These are phyloP conservation scores for Lasiosphaeria ovina DNA, from an alignment of 495 filamentous ascomycete genomes.

Conservation along the genomic window DNA sequence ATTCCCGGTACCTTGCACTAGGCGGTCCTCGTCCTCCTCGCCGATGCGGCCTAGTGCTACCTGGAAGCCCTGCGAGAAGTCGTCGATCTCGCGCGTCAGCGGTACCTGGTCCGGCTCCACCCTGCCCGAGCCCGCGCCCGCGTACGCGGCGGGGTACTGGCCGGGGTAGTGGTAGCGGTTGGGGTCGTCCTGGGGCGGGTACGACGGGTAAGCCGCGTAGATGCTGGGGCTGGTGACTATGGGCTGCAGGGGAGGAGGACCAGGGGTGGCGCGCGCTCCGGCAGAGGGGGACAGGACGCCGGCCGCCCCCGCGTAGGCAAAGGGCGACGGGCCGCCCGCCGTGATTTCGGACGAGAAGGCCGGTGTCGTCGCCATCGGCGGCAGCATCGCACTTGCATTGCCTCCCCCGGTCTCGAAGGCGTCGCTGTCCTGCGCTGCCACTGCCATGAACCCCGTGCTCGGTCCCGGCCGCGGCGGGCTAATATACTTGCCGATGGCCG, in stretches of 20 bases:
- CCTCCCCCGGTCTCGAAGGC: conserved; percentile 29
- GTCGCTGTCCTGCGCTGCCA: conserved; percentile 24
- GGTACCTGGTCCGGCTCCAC: conserved; percentile 30
- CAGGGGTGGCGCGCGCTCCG: neutral
- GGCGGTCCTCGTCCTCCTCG: conserved; percentile 30
- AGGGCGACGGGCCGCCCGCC: conserved; percentile 22
- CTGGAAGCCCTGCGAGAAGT: conserved; percentile 40
- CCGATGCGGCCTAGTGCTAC: conserved; percentile 39
- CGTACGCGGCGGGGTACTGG: conserved; percentile 24
- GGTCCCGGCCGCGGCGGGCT: conserved; percentile 25
- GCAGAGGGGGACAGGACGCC: conserved; percentile 1
- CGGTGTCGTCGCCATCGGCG: conserved; percentile 10
- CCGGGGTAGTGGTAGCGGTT: conserved; percentile 20
- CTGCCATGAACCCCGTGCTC: conserved; percentile 25
- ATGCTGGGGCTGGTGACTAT: too few relatives aligned
- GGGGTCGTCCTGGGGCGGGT: conserved; percentile 18
- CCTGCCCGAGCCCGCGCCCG: conserved; percentile 15
- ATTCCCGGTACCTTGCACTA: conserved; percentile 21
- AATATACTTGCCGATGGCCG: conserved; percentile 32
- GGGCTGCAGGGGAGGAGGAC: too few relatives aligned
- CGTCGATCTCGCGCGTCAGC: conserved; percentile 40
- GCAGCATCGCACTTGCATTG: neutral
- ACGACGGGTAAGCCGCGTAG: conserved; percentile 15
- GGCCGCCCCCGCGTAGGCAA: conserved; percentile 18
- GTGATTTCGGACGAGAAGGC: conserved; percentile 23